phyloP scores from a whole-genome alignment of 2,329 filamentous ascomycete species.

The Arthroderma sp. region DNA sequence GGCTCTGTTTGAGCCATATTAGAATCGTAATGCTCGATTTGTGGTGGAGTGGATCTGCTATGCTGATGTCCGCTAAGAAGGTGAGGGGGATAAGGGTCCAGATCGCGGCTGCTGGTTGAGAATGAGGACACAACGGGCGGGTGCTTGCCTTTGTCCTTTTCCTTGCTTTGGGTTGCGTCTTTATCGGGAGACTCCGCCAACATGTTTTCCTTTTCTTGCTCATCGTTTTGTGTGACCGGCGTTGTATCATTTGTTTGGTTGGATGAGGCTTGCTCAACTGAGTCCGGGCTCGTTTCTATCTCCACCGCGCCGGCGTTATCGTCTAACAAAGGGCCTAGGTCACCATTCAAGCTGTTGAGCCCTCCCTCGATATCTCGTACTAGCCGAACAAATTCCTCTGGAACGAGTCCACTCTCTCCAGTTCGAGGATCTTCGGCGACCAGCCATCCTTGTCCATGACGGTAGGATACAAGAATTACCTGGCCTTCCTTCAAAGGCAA shows the following conservation, averaged over 20 bases:
- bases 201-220: background rate
- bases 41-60: conserved; percentile 15
- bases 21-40: conserved; percentile 15
- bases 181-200: background rate
- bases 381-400: conserved; percentile 88
- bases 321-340: conserved; percentile 27
- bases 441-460: conserved; percentile 92
- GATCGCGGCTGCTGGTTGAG: conserved; percentile 39
- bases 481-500: conserved; percentile 85
- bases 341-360: conserved; percentile 54
- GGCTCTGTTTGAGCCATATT: conserved; percentile 10
- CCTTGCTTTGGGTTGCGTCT: background rate
- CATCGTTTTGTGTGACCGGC: background rate
- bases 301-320: conserved; percentile 7
- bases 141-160: conserved; percentile 20
- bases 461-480: conserved; percentile 90
- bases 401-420: conserved; percentile 83
- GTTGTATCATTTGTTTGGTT: background rate
- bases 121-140: conserved; percentile 39
- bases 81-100: conserved; percentile 34
- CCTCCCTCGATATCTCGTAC: conserved; percentile 88
- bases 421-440: conserved; percentile 94
- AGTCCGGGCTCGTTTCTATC: conserved; percentile 20
- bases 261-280: conserved; percentile 9
- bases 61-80: conserved; percentile 21